A percentile compares a stretch with the other conserved stretches of the same genome.
Evolutionary conservation across 2,329 filamentous ascomycete genomes (phyloP).

Genomic region (Grosmannia serpens): DNA sequence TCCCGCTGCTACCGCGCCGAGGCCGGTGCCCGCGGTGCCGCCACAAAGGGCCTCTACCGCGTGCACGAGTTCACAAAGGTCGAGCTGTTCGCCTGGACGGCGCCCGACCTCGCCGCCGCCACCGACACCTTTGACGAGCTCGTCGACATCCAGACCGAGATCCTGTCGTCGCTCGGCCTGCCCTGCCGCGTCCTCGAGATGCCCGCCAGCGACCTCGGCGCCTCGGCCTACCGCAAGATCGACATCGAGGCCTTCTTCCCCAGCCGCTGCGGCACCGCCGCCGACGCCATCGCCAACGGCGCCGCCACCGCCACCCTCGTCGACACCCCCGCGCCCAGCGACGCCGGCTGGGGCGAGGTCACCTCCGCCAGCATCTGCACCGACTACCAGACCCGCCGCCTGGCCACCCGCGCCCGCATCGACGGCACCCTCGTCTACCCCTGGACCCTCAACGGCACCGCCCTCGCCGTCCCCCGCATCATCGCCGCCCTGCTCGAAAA

Average conservation of each 20-base stretch:
- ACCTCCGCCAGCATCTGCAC: constrained; percentile 85
- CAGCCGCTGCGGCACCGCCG: constrained; percentile 42
- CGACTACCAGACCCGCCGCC: constrained; percentile 80
- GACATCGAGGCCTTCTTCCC: constrained; percentile 96
- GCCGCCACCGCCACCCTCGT: not conserved
- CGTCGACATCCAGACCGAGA: constrained; percentile 74
- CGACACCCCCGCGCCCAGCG: constrained; percentile 17
- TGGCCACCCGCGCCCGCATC: constrained; percentile 61
- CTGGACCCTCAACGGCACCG: constrained; percentile 89
- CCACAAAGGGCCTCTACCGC: constrained; percentile 89
- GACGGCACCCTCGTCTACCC: constrained; percentile 55
- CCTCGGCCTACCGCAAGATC: constrained; percentile 73
- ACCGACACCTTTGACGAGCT: constrained; percentile 69
- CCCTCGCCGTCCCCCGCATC: constrained; percentile 80
- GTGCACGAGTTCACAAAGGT: constrained; percentile 99
- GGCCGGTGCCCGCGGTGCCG: constrained; percentile 77
- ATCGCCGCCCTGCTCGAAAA: constrained; percentile 84
- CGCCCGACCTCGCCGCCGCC: constrained; percentile 38
- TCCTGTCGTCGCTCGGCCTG: constrained; percentile 64
- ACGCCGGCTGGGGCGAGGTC: constrained; percentile 83
- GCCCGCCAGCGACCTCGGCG: constrained; percentile 80
- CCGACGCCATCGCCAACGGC: not conserved
- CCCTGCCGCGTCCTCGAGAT: constrained; percentile 87
- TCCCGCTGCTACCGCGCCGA: constrained; percentile 95
- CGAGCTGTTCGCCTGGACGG: constrained; percentile 90